Evolutionary conservation across 176 grass and related monocot species (phyloP).

Genomic region (Canna indica): DNA sequence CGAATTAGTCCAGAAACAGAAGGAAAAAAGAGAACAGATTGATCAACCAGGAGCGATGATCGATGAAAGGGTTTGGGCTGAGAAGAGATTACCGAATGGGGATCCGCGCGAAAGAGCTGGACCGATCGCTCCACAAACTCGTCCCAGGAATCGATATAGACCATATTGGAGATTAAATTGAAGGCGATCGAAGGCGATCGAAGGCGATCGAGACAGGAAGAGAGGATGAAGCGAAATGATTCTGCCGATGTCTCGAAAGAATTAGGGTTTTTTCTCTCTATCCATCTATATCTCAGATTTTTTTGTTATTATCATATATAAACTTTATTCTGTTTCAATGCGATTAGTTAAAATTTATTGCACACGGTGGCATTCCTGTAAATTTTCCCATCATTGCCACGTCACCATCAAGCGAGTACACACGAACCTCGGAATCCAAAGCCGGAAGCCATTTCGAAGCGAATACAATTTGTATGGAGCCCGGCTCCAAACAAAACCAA

Average conservation of each 20-base stretch:
- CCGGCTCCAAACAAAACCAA: no score
- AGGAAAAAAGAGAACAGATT: neutral
- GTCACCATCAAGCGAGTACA: no score
- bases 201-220: neutral
- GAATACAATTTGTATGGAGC: no score
- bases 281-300: no score
- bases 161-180: constrained; percentile 29
- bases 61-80: constrained; percentile 8
- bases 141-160: constrained; percentile 89
- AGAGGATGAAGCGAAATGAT: no score
- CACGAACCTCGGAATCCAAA: neutral
- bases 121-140: constrained; percentile 84
- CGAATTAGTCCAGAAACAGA: neutral
- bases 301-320: no score
- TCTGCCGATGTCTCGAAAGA: no score
- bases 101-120: constrained; percentile 78
- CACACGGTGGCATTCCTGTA: no score
- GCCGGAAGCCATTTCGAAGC: neutral
- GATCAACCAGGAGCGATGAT: neutral
- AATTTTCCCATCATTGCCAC: no score
- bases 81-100: constrained; percentile 37
- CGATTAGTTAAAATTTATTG: no score
- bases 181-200: neutral
- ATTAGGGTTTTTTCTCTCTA: no score
- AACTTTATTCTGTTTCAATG: no score